These are phyloP conservation scores for Pyronema omphalodes DNA, from an alignment of 495 filamentous ascomycete species.

Conservation along the genomic window DNA sequence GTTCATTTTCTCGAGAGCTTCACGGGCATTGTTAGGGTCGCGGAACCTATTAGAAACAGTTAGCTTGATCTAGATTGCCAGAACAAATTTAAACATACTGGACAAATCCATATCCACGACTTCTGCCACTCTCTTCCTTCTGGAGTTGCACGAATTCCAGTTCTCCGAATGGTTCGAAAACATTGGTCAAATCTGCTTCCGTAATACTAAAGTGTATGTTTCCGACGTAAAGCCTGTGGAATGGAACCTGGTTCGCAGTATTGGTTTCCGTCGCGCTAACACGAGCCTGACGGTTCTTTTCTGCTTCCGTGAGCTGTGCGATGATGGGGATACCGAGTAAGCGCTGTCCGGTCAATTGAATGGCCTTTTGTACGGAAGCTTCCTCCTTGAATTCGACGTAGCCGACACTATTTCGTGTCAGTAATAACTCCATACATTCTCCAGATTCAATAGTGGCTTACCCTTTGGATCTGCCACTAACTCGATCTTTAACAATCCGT, in stretches of 20 bases:
- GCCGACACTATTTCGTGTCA: slow-evolving; percentile 50
- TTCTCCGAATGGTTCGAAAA: slow-evolving; percentile 96
- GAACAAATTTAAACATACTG: slow-evolving; percentile 48
- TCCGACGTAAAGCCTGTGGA: slow-evolving; percentile 96
- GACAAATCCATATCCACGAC: slow-evolving; percentile 93
- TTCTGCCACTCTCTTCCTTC: slow-evolving; percentile 79
- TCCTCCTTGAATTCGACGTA: slow-evolving; percentile 98
- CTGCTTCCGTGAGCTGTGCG: slow-evolving; percentile 92
- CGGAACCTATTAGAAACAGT: slow-evolving; percentile 49
- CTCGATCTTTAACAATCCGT: slow-evolving; percentile 97
- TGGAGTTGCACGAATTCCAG: slow-evolving; percentile 94
- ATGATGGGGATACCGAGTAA: slow-evolving; percentile 98
- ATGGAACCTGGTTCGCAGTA: slow-evolving; percentile 60
- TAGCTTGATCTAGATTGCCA: slow-evolving; percentile 14
- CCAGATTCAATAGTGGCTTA: slow-evolving; percentile 25
- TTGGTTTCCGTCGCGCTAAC: slow-evolving; percentile 52
- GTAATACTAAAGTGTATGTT: slow-evolving; percentile 99
- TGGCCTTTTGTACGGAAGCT: slow-evolving; percentile 79
- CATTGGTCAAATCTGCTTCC: slow-evolving; percentile 84
- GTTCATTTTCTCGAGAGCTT: slow-evolving; percentile 98
- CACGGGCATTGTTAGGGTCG: slow-evolving; percentile 75
- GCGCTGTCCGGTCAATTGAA: slow-evolving; percentile 97
- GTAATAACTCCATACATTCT: slow-evolving; percentile 12
- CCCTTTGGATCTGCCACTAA: slow-evolving; percentile 96
- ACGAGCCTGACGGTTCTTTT: slow-evolving; percentile 96